phyloP scores from a whole-genome alignment of 805 yeast genomes.

The Kodamaea fukazawae region DNA sequence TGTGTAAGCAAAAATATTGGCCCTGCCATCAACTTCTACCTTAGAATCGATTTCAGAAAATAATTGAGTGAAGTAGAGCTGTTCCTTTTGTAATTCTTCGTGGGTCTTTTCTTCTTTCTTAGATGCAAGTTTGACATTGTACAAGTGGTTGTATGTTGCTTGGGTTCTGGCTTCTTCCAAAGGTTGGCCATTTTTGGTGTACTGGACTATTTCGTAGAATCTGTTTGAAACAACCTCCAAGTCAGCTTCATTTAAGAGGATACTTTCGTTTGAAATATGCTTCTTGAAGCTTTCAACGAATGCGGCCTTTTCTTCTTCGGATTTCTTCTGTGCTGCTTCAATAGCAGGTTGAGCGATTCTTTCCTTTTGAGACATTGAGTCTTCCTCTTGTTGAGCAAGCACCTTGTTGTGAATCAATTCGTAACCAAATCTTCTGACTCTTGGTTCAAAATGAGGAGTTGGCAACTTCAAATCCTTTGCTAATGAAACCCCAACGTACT shows the following conservation, averaged over 20 bases:
- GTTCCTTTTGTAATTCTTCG: slow-evolving; percentile 20
- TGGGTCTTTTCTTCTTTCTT: slow-evolving; percentile 35
- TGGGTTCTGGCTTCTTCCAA: slow-evolving; percentile 56
- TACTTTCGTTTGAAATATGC: slow-evolving; percentile 10
- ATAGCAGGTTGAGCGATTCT: slow-evolving; percentile 54
- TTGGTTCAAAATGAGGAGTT: slow-evolving; percentile 87
- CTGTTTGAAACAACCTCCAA: slow-evolving; percentile 46
- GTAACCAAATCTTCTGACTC: slow-evolving; percentile 80
- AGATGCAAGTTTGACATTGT: slow-evolving; percentile 41
- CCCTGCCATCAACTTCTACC: slow-evolving; percentile 47
- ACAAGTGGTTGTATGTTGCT: slow-evolving; percentile 50
- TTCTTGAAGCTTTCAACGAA: slow-evolving; percentile 27
- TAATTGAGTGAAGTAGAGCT: slow-evolving; percentile 33
- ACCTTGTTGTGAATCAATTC: slow-evolving; percentile 48
- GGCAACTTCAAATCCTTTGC: slow-evolving; percentile 65
- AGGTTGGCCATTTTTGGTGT: slow-evolving; percentile 56
- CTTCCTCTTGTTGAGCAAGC: slow-evolving; percentile 57
- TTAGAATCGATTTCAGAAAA: slow-evolving; percentile 41
- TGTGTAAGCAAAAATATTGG: slow-evolving; percentile 39
- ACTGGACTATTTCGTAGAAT: slow-evolving; percentile 45
- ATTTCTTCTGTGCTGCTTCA: slow-evolving; percentile 34
- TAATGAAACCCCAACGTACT: slow-evolving; percentile 85
- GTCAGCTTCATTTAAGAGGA: slow-evolving; percentile 26
- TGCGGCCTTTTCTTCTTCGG: slow-evolving; percentile 22
- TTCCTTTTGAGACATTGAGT: slow-evolving; percentile 66